A percentile compares a stretch with the other conserved stretches of the same genome.
These are phyloP conservation scores for Alternaria sp. DNA, from an alignment of 2,329 filamentous ascomycete species.

Conservation along the genomic window DNA sequence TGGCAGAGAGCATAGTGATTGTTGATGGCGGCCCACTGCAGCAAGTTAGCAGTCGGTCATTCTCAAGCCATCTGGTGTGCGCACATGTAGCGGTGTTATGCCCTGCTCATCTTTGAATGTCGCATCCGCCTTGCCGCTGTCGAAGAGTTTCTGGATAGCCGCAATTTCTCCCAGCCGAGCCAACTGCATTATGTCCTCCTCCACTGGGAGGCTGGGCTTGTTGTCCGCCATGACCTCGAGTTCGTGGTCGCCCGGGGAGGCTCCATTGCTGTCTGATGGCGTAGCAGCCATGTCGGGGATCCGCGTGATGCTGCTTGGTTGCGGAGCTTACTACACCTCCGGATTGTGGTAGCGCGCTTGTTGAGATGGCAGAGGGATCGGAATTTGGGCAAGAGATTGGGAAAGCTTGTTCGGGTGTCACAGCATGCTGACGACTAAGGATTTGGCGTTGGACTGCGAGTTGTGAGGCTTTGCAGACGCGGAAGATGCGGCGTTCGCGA, in stretches of 20 bases:
- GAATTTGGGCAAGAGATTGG: not conserved
- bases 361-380: not conserved
- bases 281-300: constrained; percentile 41
- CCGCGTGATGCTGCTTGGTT: constrained; percentile 18
- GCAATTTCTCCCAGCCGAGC: constrained; percentile 86
- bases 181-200: constrained; percentile 94
- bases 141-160: constrained; percentile 89
- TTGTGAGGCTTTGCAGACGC: constrained; percentile 22
- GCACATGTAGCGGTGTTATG: constrained; percentile 93
- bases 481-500: constrained; percentile 29
- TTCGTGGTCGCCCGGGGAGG: constrained; percentile 44
- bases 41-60: constrained; percentile 15
- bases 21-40: constrained; percentile 97
- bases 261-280: constrained; percentile 34
- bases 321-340: constrained; percentile 15
- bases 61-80: constrained; percentile 18
- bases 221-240: constrained; percentile 49
- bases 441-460: not conserved
- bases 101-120: constrained; percentile 88
- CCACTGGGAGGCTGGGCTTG: constrained; percentile 57
- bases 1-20: constrained; percentile 98
- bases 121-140: constrained; percentile 80
- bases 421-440: constrained; percentile 22
- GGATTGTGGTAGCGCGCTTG: constrained; percentile 3
- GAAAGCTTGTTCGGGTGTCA: constrained; percentile 9